Percentiles rank a stretch among this genome's conserved stretches.
Evolutionary conservation across 192 early-diverging fungal genomes (phyloP).

Genomic region (Coemansia furcata): DNA sequence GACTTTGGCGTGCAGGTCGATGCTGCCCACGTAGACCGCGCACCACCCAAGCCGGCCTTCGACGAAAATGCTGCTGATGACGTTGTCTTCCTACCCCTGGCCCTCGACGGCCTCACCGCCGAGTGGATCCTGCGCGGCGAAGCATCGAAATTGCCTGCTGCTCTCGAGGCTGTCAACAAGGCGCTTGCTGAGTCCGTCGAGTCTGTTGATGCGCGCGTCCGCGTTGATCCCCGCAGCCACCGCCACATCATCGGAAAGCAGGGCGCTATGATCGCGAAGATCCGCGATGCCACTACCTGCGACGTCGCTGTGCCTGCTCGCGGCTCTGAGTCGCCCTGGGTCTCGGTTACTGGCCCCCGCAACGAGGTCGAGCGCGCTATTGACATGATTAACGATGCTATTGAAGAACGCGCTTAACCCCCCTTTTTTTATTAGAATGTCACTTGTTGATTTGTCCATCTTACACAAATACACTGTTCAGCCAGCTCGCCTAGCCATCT

Average conservation of each 20-base stretch:
- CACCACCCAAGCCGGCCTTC: conserved; percentile 17
- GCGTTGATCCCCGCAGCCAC: conserved; percentile 52
- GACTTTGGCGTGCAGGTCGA: conserved; percentile 64
- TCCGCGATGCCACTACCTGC: conserved; percentile 66
- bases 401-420: conserved; percentile 37
- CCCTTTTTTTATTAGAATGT: neutral
- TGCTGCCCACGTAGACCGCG: conserved; percentile 38
- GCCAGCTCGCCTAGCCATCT: too few relatives aligned
- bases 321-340: conserved; percentile 27
- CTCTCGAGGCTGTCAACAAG: conserved; percentile 22
- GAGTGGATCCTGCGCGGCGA: conserved; percentile 59
- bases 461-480: too few relatives aligned
- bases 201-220: conserved; percentile 38
- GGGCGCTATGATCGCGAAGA: conserved; percentile 67
- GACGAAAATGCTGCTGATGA: conserved; percentile 8
- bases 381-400: conserved; percentile 31
- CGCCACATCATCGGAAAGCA: conserved; percentile 75
- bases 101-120: conserved; percentile 23
- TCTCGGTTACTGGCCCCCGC: conserved; percentile 27
- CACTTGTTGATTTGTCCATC: too few relatives aligned
- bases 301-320: conserved; percentile 61
- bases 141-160: conserved; percentile 50
- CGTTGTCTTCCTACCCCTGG: conserved; percentile 22
- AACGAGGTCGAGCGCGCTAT: conserved; percentile 27
- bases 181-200: conserved; percentile 4